Conservation (phyloP, 306 rosid species). For the Delonix regia region DNA sequence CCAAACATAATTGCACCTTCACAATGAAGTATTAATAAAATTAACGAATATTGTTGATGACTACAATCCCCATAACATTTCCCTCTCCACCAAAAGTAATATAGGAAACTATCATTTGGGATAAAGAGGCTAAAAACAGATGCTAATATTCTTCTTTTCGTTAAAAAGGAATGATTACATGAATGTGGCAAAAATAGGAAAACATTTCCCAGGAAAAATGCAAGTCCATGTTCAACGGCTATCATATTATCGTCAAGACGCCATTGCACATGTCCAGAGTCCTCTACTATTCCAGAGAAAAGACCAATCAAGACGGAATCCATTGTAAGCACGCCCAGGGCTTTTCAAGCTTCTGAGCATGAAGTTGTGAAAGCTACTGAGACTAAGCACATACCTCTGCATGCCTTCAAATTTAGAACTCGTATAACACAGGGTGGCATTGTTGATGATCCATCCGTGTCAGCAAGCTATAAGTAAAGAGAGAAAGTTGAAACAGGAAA, state of each 20-base stretch:
- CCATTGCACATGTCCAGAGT: constrained; percentile 17
- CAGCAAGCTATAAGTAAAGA: constrained; percentile 65
- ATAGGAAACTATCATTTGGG: constrained; percentile 1
- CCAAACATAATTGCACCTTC: constrained; percentile 99
- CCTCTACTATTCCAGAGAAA: constrained; percentile 13
- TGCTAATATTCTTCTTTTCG: neutral
- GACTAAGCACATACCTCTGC: constrained; percentile 70
- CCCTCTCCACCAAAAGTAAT: neutral
- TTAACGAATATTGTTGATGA: neutral
- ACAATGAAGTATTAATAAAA: constrained; percentile 27
- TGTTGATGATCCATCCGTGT: constrained; percentile 93
- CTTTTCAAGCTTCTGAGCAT: constrained; percentile 9
- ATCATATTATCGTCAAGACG: neutral
- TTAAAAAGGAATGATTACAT: neutral
- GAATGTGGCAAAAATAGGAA: neutral
- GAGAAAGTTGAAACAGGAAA: constrained; percentile 17
- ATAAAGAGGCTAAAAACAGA: constrained; percentile 4
- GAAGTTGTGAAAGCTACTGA: constrained; percentile 7
- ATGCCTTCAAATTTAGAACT: constrained; percentile 84
- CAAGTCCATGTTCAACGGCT: neutral
- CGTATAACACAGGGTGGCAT: constrained; percentile 86
- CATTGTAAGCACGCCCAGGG: constrained; percentile 16
- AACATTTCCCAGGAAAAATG: neutral
- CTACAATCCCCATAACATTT: neutral
- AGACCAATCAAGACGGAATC: neutral